Percentiles rank a stretch among this genome's conserved stretches.
Evolutionary conservation across 345 rosid genomes (phyloP).

Genomic region (Geranium brycei): DNA sequence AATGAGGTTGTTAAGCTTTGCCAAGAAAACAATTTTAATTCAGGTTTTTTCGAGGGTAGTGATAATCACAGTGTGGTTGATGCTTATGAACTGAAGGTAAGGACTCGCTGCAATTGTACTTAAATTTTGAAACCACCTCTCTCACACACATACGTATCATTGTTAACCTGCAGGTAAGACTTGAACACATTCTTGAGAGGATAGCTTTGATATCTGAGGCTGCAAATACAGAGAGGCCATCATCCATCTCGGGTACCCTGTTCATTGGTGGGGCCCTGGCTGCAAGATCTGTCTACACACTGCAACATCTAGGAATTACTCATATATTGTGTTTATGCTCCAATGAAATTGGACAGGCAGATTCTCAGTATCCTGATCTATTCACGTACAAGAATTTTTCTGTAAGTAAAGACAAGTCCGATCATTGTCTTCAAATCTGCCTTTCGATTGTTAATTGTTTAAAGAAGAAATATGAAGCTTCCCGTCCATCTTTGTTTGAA

Average conservation of each 20-base stretch:
- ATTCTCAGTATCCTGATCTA: constrained; percentile 69
- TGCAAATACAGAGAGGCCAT: constrained; percentile 90
- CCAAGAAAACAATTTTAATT: constrained; percentile 82
- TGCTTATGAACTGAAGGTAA: constrained; percentile 96
- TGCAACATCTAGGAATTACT: constrained; percentile 68
- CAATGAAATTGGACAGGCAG: constrained; percentile 94
- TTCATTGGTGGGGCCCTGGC: constrained; percentile 92
- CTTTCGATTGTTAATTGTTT: too few relatives aligned
- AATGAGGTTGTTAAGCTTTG: constrained; percentile 77
- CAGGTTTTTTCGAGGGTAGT: constrained; percentile 88
- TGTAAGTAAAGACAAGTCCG: constrained; percentile 27
- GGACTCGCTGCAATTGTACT: background rate
- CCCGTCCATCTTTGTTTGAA: constrained; percentile 3
- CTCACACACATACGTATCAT: background rate
- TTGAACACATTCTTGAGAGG: constrained; percentile 95
- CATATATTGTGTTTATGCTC: constrained; percentile 85
- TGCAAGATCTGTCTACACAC: constrained; percentile 73
- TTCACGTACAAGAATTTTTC: constrained; percentile 76
- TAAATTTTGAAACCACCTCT: background rate
- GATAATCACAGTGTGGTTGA: constrained; percentile 70
- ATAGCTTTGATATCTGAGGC: constrained; percentile 87
- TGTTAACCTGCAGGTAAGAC: constrained; percentile 55
- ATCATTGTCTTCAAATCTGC: too few relatives aligned
- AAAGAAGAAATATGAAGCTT: too few relatives aligned
- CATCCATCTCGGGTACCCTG: constrained; percentile 50